phyloP scores from a whole-genome alignment of 192 early-diverging fungal genomes.

The Coemansia asiatica region DNA sequence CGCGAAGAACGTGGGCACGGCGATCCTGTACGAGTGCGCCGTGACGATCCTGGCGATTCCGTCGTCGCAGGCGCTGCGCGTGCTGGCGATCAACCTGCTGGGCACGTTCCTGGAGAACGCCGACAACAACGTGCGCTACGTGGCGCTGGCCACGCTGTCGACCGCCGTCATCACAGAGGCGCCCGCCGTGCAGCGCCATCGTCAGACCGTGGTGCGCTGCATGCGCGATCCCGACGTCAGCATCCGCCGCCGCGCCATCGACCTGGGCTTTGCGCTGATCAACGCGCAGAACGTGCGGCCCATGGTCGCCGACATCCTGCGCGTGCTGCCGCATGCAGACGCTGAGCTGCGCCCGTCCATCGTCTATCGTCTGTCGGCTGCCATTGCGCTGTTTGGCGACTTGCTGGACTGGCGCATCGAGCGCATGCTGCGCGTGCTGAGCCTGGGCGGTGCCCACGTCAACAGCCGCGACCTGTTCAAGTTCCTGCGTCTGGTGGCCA shows the following conservation, averaged over 20 bases:
- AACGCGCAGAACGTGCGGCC: conserved; percentile 90
- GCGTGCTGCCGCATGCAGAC: conserved; percentile 91
- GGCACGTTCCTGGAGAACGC: conserved; percentile 92
- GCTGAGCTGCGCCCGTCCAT: conserved; percentile 87
- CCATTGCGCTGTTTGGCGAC: conserved; percentile 90
- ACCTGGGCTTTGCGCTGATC: conserved; percentile 95
- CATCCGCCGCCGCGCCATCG: conserved; percentile 93
- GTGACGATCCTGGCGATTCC: conserved; percentile 95
- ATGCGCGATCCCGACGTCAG: conserved; percentile 93
- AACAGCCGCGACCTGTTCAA: conserved; percentile 76
- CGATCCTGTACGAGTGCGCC: conserved; percentile 97
- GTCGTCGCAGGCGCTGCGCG: conserved; percentile 84
- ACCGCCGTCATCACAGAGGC: conserved; percentile 86
- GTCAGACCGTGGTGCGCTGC: conserved; percentile 94
- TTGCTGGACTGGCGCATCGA: conserved; percentile 98
- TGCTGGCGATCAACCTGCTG: conserved; percentile 96
- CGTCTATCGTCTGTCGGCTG: conserved; percentile 86
- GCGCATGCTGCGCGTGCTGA: conserved; percentile 86
- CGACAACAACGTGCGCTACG: conserved; percentile 98
- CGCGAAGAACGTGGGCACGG: conserved; percentile 94
- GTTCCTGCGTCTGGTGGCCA: conserved; percentile 87
- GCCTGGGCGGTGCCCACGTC: conserved; percentile 70
- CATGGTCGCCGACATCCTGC: conserved; percentile 88
- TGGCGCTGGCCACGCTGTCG: conserved; percentile 96
- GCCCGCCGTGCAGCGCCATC: conserved; percentile 94